Evolutionary conservation across 371 early-diverging fungal species (phyloP).

Genomic region (Rhizopus microsporus): DNA sequence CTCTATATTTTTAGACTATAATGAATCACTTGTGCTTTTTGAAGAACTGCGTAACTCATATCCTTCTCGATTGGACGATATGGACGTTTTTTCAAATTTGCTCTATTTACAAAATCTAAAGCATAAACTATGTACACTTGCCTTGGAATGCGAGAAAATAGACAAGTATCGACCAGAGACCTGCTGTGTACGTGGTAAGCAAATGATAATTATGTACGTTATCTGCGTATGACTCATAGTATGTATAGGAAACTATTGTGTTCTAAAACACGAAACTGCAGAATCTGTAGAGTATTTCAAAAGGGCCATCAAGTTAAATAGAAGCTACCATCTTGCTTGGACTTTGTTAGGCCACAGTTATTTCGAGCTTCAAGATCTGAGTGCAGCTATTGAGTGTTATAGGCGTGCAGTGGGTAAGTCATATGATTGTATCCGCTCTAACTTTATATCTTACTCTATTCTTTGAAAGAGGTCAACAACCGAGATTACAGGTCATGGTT

Average conservation of each 20-base stretch:
- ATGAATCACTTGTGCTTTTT: constrained; percentile 69
- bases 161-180: constrained; percentile 91
- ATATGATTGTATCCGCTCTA: background rate
- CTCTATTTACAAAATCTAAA: constrained; percentile 79
- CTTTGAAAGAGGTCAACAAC: constrained; percentile 67
- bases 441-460: background rate
- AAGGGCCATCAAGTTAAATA: constrained; percentile 79
- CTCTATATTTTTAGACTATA: constrained; percentile 55
- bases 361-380: constrained; percentile 85
- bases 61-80: constrained; percentile 80
- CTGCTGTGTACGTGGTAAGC: constrained; percentile 75
- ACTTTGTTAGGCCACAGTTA: constrained; percentile 96
- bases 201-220: no score
- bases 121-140: constrained; percentile 75
- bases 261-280: constrained; percentile 73
- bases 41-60: constrained; percentile 65
- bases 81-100: constrained; percentile 90
- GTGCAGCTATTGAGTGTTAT: constrained; percentile 91
- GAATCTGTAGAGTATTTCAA: constrained; percentile 89
- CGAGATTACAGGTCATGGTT: constrained; percentile 94
- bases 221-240: background rate
- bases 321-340: constrained; percentile 81
- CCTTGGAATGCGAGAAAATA: constrained; percentile 70
- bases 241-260: constrained; percentile 86
- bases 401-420: constrained; percentile 73